Percentiles rank a stretch among this genome's conserved stretches.
phyloP scores from a whole-genome alignment of 2,329 filamentous ascomycete genomes.

The Myriangium duriaei region DNA sequence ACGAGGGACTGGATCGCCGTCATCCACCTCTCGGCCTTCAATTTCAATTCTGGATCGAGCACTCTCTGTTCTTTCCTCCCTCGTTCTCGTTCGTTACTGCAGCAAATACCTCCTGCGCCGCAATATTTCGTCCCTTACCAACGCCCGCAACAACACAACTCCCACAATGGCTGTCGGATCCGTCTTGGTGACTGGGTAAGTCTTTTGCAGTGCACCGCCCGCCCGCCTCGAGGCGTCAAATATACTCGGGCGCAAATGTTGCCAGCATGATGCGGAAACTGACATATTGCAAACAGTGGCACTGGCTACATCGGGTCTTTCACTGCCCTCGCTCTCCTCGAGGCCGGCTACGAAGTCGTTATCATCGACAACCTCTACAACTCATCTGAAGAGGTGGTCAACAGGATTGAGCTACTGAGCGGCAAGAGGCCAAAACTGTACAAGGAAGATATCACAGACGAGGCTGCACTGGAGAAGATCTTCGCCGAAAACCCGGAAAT shows the following conservation, averaged over 20 bases:
- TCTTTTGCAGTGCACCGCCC: too few species aligned
- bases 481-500: slow-evolving; percentile 85
- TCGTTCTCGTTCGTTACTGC: not conserved
- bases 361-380: slow-evolving; percentile 97
- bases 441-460: slow-evolving; percentile 78
- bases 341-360: slow-evolving; percentile 92
- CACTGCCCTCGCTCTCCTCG: slow-evolving; percentile 79
- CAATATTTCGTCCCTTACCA: not conserved
- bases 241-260: too few species aligned
- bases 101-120: slow-evolving; percentile 3
- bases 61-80: not conserved
- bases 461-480: slow-evolving; percentile 69
- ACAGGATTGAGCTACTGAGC: slow-evolving; percentile 87
- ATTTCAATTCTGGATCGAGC: not conserved
- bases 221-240: too few species aligned
- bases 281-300: slow-evolving; percentile 47
- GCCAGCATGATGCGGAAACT: too few species aligned
- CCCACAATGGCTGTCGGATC: slow-evolving; percentile 64
- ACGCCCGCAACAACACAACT: slow-evolving; percentile 1
- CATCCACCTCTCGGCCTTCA: not conserved
- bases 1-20: not conserved
- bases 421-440: slow-evolving; percentile 80
- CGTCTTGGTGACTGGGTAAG: slow-evolving; percentile 85
- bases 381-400: slow-evolving; percentile 79
- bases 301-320: slow-evolving; percentile 99